phyloP scores from a whole-genome alignment of 2,329 filamentous ascomycete genomes.

The Colletotrichum scovillei region DNA sequence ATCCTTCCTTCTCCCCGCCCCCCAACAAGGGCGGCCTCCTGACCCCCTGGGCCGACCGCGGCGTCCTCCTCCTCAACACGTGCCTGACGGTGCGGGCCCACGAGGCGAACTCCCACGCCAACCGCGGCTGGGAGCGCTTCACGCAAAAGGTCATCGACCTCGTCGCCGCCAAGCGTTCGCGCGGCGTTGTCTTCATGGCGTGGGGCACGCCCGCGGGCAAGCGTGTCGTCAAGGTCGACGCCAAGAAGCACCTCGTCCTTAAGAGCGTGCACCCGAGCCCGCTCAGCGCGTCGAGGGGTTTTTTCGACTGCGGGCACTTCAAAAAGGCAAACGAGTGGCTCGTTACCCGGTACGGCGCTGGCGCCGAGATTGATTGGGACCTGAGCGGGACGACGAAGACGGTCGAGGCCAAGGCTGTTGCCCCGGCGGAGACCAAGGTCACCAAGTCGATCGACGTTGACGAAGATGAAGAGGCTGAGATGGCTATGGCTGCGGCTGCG shows the following conservation, averaged over 20 bases:
- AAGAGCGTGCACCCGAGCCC: conserved; percentile 93
- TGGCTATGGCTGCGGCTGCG: conserved; percentile 21
- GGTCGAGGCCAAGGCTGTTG: conserved; percentile 13
- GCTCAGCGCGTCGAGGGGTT: conserved; percentile 85
- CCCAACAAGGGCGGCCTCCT: conserved; percentile 84
- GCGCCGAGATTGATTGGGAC: conserved; percentile 88
- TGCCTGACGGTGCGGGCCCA: conserved; percentile 93
- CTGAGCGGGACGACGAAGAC: conserved; percentile 46
- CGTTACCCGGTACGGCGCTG: conserved; percentile 79
- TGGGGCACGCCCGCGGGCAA: conserved; percentile 91
- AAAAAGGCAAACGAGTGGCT: conserved; percentile 89
- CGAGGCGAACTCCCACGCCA: conserved; percentile 86
- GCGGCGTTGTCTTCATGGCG: conserved; percentile 92
- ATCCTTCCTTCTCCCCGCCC: conserved; percentile 81
- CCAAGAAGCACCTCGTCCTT: conserved; percentile 81
- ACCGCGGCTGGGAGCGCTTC: conserved; percentile 91
- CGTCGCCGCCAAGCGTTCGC: conserved; percentile 79
- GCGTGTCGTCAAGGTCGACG: conserved; percentile 79
- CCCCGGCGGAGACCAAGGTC: conserved; percentile 31
- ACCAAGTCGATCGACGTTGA: conserved; percentile 3
- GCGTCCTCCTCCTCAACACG: conserved; percentile 93
- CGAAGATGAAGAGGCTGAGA: background rate
- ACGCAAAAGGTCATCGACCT: conserved; percentile 93
- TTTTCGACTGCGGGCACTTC: conserved; percentile 87
- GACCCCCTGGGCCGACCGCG: conserved; percentile 93